Evolutionary conservation across 805 yeast genomes (phyloP).

Genomic region (Metschnikowia kofuensis): DNA sequence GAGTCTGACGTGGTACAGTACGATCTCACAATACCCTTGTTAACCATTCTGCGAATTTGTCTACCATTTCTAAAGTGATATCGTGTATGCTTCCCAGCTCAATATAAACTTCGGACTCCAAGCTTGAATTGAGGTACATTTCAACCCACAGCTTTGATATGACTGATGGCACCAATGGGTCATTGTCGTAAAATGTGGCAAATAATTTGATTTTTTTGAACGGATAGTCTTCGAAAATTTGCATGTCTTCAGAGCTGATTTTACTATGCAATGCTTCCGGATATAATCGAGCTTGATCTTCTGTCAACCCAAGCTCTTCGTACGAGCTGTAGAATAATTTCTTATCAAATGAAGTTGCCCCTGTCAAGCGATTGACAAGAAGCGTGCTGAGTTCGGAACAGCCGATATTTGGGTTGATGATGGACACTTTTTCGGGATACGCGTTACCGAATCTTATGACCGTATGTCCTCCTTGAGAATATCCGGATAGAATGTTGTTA

Average conservation of each 20-base stretch:
- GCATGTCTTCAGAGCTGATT: conserved; percentile 26
- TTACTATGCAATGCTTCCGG: conserved; percentile 35
- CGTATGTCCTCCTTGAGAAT: conserved; percentile 59
- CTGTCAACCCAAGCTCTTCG: conserved; percentile 31
- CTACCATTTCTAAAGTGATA: conserved; percentile 34
- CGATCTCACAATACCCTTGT: not conserved
- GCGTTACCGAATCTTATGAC: conserved; percentile 42
- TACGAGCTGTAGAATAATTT: conserved; percentile 33
- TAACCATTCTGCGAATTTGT: conserved; percentile 17
- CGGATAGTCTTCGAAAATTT: conserved; percentile 34
- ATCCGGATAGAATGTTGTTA: conserved; percentile 45
- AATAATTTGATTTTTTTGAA: conserved; percentile 29
- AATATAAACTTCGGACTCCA: conserved; percentile 22
- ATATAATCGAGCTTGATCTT: conserved; percentile 25
- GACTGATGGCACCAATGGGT: conserved; percentile 35
- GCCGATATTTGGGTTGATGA: conserved; percentile 51
- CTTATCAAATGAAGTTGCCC: conserved; percentile 22
- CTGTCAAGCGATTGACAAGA: conserved; percentile 39
- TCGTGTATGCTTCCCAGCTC: conserved; percentile 35
- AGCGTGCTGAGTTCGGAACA: conserved; percentile 45
- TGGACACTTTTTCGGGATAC: conserved; percentile 36
- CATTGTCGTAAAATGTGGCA: conserved; percentile 37
- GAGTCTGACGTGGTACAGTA: too few species aligned
- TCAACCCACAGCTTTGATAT: conserved; percentile 33
- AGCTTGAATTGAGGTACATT: conserved; percentile 25